Conservation (phyloP, 148 eudicot genomes). For the Cornus kousa region DNA sequence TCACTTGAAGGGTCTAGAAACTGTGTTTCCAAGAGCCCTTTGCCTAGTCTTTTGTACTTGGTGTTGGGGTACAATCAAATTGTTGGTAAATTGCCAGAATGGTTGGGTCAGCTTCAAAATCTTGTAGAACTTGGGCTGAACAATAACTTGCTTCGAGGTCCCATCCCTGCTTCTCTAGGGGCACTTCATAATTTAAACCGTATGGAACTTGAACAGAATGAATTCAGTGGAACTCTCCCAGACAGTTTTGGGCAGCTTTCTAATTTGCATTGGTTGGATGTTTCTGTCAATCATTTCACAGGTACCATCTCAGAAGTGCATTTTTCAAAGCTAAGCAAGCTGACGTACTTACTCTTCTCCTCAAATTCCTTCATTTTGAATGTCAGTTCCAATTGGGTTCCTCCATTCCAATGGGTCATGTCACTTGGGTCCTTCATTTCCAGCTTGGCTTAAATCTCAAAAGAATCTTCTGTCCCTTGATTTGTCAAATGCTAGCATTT, state of each 20-base stretch:
- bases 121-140: constrained; percentile 11
- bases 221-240: constrained; percentile 25
- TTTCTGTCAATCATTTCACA: constrained; percentile 23
- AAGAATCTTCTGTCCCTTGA: constrained; percentile 16
- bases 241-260: constrained; percentile 33
- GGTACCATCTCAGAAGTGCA: constrained; percentile 31
- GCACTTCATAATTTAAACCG: neutral
- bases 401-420: constrained; percentile 45
- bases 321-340: constrained; percentile 21
- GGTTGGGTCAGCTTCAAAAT: constrained; percentile 23
- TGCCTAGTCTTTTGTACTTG: constrained; percentile 18
- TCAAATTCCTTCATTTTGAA: constrained; percentile 25
- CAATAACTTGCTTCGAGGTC: constrained; percentile 25
- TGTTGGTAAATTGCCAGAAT: constrained; percentile 27
- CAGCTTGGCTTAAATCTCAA: constrained; percentile 33
- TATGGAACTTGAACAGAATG: constrained; percentile 19
- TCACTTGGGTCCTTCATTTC: constrained; percentile 33
- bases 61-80: constrained; percentile 21
- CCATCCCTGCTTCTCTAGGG: constrained; percentile 30
- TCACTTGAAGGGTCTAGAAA: constrained; percentile 11
- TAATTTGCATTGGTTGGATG: constrained; percentile 16
- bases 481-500: constrained; percentile 24
- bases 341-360: constrained; percentile 8
- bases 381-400: constrained; percentile 28
- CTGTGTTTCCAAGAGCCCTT: constrained; percentile 16